Conservation (phyloP, 2,329 filamentous ascomycete species). For the Diaporthe destruens region DNA sequence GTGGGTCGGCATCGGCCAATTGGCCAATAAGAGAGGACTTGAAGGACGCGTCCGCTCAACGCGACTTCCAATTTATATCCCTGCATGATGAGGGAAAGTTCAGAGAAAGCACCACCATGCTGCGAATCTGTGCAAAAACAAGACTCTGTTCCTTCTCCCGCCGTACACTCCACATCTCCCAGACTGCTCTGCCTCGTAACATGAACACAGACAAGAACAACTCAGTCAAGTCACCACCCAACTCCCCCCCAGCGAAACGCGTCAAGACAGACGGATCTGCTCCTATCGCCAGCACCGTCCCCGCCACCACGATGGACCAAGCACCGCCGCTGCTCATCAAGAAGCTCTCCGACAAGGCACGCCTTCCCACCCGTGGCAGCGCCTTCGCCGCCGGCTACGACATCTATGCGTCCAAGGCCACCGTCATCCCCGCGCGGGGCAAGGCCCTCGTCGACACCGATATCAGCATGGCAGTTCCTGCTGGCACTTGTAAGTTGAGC, state of each 20-base stretch:
- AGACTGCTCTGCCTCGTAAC: conserved; percentile 35
- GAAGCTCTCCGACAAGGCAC: conserved; percentile 85
- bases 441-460: conserved; percentile 92
- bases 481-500: conserved; percentile 80
- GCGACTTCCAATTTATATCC: conserved; percentile 36
- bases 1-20: conserved; percentile 1
- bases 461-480: conserved; percentile 90
- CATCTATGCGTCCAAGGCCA: conserved; percentile 82
- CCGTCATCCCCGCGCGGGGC: conserved; percentile 82
- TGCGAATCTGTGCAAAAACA: conserved; percentile 1
- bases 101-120: conserved; percentile 19
- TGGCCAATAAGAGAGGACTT: conserved; percentile 39
- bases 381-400: conserved; percentile 95
- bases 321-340: conserved; percentile 83
- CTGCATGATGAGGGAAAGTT: conserved; percentile 16
- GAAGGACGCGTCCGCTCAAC: conserved; percentile 38
- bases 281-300: conserved; percentile 42
- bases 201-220: conserved; percentile 53
- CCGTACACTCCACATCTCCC: conserved; percentile 10
- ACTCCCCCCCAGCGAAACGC: conserved; percentile 84
- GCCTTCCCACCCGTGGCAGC: conserved; percentile 87
- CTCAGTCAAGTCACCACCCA: conserved; percentile 66
- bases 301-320: conserved; percentile 53
- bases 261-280: conserved; percentile 70
- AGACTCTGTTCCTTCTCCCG: conserved; percentile 10